A percentile compares a stretch with the other conserved stretches of the same genome.
Evolutionary conservation across 2,329 filamentous ascomycete species (phyloP).

Genomic region (Monosporascus sp.): DNA sequence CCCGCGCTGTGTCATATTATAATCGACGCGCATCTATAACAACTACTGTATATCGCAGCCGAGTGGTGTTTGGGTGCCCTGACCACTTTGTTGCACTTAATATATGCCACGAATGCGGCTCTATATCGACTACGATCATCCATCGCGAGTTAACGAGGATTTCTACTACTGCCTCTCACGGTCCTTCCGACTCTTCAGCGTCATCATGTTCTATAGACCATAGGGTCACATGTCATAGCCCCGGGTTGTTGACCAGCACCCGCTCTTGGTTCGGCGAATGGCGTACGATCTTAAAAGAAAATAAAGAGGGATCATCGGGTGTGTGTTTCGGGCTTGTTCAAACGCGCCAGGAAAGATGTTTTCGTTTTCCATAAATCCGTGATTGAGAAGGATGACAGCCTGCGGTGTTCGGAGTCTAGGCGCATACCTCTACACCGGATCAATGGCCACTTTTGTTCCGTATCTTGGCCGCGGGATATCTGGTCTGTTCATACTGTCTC

Average conservation of each 20-base stretch:
- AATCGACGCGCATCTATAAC: conserved; percentile 13
- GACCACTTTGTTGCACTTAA: not conserved
- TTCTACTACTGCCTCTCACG: not conserved
- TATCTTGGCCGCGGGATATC: not conserved
- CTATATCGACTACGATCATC: not conserved
- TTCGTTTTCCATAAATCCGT: conserved; percentile 1
- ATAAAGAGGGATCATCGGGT: conserved; percentile 28
- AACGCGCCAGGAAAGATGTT: conserved; percentile 8
- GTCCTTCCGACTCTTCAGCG: not conserved
- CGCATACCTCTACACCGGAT: not conserved
- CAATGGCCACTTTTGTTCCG: not conserved
- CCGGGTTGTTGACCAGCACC: conserved; percentile 7
- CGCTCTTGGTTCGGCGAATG: conserved; percentile 34
- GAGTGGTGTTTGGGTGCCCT: not conserved
- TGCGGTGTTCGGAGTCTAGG: not conserved
- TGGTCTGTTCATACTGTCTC: not conserved
- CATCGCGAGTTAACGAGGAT: not conserved
- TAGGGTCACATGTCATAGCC: conserved; percentile 9
- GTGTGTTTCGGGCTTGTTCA: conserved; percentile 23
- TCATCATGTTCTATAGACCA: conserved; percentile 15
- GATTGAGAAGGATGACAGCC: not conserved
- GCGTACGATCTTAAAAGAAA: conserved; percentile 34
- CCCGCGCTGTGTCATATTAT: conserved; percentile 40
- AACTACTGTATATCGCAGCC: not conserved
- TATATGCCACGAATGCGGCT: not conserved